Percentiles rank a stretch among this genome's conserved stretches.
Evolutionary conservation across 371 early-diverging fungal species (phyloP).

Genomic region (Mortierella sp.): DNA sequence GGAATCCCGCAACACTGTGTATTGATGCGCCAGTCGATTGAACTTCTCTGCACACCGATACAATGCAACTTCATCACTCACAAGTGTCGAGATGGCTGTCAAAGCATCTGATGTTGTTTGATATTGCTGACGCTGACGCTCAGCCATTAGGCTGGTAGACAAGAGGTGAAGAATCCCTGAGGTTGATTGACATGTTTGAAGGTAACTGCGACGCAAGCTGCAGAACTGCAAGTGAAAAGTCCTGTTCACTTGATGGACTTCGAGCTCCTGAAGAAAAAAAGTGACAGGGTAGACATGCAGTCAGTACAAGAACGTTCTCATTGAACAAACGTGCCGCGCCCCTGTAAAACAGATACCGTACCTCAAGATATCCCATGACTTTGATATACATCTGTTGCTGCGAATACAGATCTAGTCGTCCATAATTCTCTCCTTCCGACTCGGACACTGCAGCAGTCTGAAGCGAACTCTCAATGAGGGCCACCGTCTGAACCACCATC

Average conservation of each 20-base stretch:
- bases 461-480: constrained; percentile 36
- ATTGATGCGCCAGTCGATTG: constrained; percentile 38
- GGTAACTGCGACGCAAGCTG: constrained; percentile 20
- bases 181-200: constrained; percentile 29
- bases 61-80: constrained; percentile 25
- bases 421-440: not conserved
- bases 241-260: constrained; percentile 35
- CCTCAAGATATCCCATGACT: constrained; percentile 35
- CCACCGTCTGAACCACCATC: constrained; percentile 22
- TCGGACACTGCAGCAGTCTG: constrained; percentile 4
- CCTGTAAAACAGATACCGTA: not conserved
- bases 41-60: constrained; percentile 29
- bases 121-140: not conserved
- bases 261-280: constrained; percentile 29
- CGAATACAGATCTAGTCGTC: constrained; percentile 26
- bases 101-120: not conserved
- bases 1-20: constrained; percentile 23
- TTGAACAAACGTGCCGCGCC: not conserved
- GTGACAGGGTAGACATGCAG: not conserved
- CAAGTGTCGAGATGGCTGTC: not conserved
- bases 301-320: not conserved
- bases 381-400: constrained; percentile 43
- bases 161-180: constrained; percentile 25
- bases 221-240: constrained; percentile 36
- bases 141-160: constrained; percentile 9